Evolutionary conservation across 129 eudicot species (phyloP).

Genomic region (Lactuca sativa): DNA sequence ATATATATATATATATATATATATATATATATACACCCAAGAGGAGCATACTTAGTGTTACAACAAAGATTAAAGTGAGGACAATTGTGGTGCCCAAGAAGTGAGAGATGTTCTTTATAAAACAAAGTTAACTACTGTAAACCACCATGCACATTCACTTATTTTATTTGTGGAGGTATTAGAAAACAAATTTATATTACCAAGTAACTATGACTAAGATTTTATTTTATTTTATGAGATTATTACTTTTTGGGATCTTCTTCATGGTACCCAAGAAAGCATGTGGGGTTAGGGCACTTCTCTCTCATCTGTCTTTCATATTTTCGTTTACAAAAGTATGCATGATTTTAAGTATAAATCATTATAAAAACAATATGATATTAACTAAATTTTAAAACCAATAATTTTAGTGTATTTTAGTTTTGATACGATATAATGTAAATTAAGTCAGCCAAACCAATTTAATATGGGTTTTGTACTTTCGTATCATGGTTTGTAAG

Average conservation of each 20-base stretch:
- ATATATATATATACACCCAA: conserved; percentile 4
- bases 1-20: neutral
- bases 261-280: conserved; percentile 32
- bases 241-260: conserved; percentile 33
- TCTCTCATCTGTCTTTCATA: neutral
- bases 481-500: too few species aligned
- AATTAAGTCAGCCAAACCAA: too few species aligned
- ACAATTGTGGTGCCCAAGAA: conserved; percentile 40
- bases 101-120: conserved; percentile 34
- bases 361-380: too few species aligned
- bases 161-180: conserved; percentile 15
- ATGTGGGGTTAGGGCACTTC: conserved; percentile 28
- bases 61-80: conserved; percentile 36
- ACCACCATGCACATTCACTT: conserved; percentile 35
- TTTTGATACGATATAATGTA: too few species aligned
- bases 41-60: conserved; percentile 26
- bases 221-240: neutral
- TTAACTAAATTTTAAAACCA: neutral
- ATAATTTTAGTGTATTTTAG: too few species aligned
- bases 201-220: conserved; percentile 26
- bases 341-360: neutral
- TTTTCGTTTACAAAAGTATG: neutral
- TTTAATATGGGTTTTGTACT: too few species aligned
- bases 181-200: neutral
- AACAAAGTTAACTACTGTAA: conserved; percentile 34